Conservation (phyloP, 768 basidiomycete genomes). For the Termitomyces sp. region DNA sequence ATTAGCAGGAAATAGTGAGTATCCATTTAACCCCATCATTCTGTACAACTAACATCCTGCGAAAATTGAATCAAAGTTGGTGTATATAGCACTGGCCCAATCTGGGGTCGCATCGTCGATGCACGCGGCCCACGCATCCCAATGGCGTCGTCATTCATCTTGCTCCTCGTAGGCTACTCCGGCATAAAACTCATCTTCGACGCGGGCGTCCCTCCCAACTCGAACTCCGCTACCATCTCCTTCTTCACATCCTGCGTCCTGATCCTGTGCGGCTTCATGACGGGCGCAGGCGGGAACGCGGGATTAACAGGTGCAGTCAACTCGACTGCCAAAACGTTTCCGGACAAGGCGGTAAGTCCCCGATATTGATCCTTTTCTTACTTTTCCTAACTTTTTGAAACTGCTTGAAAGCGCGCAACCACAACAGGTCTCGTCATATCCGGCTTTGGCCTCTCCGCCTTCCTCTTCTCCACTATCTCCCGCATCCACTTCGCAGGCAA, state of each 20-base stretch:
- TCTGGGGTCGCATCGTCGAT: conserved; percentile 82
- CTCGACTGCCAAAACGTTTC: conserved; percentile 79
- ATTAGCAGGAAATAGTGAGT: conserved; percentile 71
- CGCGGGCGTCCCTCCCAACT: conserved; percentile 36
- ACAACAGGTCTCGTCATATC: conserved; percentile 78
- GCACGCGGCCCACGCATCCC: conserved; percentile 65
- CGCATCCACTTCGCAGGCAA: conserved; percentile 72
- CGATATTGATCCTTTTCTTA: not conserved
- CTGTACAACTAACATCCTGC: too few relatives aligned
- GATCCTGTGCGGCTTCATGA: conserved; percentile 61
- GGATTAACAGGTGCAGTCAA: conserved; percentile 73
- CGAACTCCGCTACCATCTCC: conserved; percentile 28
- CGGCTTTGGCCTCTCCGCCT: conserved; percentile 89
- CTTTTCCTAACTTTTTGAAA: not conserved
- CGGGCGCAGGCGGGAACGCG: conserved; percentile 74
- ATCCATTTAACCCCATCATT: not conserved
- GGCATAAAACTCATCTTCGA: conserved; percentile 71
- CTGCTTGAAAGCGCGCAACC: conserved; percentile 56
- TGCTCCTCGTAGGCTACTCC: conserved; percentile 67
- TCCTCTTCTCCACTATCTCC: conserved; percentile 79
- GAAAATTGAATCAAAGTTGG: conserved; percentile 57
- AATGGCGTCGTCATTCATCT: conserved; percentile 52
- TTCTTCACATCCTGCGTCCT: conserved; percentile 45
- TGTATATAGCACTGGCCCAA: conserved; percentile 70
- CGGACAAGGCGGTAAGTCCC: conserved; percentile 57